A percentile compares a stretch with the other conserved stretches of the same genome.
phyloP scores from a whole-genome alignment of 1,284 basidiomycete species.

The Laetiporus sulphureus region DNA sequence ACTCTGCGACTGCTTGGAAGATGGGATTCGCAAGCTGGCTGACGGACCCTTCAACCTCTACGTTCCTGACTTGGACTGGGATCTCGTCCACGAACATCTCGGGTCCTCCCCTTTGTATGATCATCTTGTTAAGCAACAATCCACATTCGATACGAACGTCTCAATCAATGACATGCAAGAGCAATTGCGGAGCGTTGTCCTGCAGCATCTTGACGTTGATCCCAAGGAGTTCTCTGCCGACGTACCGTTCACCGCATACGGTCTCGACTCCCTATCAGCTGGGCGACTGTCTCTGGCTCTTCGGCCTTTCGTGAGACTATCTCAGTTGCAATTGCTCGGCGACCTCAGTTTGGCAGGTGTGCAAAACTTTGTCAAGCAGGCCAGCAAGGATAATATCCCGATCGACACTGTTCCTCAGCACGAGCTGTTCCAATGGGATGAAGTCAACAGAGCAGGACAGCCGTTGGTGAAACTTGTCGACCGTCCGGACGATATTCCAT shows the following conservation, averaged over 20 bases:
- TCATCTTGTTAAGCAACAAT: not conserved
- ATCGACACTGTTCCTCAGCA: not conserved
- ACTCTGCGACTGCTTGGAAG: conserved; percentile 2
- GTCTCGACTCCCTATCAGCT: conserved; percentile 33
- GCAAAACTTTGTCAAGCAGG: not conserved
- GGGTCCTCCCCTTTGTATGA: not conserved
- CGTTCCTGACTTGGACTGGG: conserved; percentile 3
- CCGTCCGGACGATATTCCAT: not conserved
- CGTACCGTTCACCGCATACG: conserved; percentile 32
- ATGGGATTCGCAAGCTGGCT: not conserved
- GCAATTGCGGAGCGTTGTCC: conserved; percentile 8
- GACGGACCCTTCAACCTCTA: not conserved
- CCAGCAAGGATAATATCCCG: not conserved
- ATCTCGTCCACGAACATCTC: not conserved
- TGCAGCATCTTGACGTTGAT: conserved; percentile 20
- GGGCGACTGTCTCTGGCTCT: conserved; percentile 25
- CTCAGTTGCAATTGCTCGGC: conserved; percentile 30
- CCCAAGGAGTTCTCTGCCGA: conserved; percentile 26
- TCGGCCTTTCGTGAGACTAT: conserved; percentile 21
- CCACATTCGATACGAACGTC: too few relatives aligned
- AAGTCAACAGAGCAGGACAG: not conserved
- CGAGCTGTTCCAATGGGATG: conserved; percentile 2
- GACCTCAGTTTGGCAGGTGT: conserved; percentile 15
- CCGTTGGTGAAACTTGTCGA: conserved; percentile 2
- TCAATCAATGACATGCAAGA: not conserved